phyloP scores from a whole-genome alignment of 225 moss, liverwort and hornwort genomes.

The Climacium dendroides region DNA sequence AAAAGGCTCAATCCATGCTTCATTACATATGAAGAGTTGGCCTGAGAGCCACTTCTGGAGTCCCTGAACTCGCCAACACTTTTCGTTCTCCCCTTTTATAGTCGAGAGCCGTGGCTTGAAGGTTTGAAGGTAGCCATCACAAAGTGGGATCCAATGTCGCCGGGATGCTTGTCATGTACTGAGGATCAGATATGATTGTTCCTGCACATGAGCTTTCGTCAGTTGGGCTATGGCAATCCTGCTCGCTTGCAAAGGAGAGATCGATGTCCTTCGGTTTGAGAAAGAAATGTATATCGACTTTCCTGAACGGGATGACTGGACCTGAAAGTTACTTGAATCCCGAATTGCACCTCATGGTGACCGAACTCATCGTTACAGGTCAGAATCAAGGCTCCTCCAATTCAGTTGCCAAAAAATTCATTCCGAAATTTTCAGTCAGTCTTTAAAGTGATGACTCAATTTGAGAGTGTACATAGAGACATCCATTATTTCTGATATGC shows the following conservation, averaged over 20 bases:
- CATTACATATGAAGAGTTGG: background rate
- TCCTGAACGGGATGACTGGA: background rate
- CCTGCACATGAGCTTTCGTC: background rate
- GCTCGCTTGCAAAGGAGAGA: background rate
- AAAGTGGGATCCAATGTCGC: background rate
- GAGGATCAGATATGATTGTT: background rate
- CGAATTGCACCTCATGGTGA: background rate
- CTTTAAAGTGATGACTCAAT: background rate
- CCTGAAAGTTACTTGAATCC: background rate
- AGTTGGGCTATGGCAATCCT: background rate
- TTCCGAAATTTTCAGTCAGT: no score
- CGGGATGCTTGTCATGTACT: background rate
- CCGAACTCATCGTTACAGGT: background rate
- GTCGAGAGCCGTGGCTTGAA: background rate
- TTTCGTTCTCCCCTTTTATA: background rate
- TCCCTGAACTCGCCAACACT: background rate
- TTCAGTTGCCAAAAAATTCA: background rate
- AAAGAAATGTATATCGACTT: background rate
- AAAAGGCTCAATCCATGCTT: background rate
- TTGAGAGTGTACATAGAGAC: background rate
- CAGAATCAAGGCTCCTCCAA: background rate
- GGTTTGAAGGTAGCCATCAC: background rate
- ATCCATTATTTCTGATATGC: no score
- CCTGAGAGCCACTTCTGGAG: background rate
- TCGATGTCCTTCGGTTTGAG: no score